Percentiles rank a stretch among this genome's conserved stretches.
Conservation (phyloP, 805 yeast species). For the Wickerhamiella domercqiae region DNA sequence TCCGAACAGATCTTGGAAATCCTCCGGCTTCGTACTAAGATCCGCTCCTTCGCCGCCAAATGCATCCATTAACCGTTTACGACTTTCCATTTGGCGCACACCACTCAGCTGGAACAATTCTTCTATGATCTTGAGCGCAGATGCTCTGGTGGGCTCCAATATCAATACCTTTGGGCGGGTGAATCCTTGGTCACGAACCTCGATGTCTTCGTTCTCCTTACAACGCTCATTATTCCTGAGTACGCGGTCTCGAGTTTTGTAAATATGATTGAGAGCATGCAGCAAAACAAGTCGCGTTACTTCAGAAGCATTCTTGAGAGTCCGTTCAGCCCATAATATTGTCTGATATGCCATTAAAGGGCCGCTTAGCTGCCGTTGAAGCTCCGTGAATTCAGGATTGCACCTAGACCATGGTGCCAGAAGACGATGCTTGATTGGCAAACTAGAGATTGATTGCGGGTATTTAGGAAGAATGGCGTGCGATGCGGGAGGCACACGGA, state of each 20-base stretch:
- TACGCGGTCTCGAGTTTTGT: conserved; percentile 75
- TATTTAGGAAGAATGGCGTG: not conserved
- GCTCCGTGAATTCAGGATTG: conserved; percentile 24
- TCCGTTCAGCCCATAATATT: conserved; percentile 41
- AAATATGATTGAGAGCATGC: conserved; percentile 70
- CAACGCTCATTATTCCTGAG: conserved; percentile 37
- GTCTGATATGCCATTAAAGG: conserved; percentile 65
- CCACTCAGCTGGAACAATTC: conserved; percentile 48
- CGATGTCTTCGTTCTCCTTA: conserved; percentile 21
- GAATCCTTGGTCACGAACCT: conserved; percentile 78
- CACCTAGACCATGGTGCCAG: conserved; percentile 21
- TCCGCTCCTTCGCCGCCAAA: conserved; percentile 40
- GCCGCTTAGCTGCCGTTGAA: conserved; percentile 41
- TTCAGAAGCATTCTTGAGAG: conserved; percentile 33
- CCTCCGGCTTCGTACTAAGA: conserved; percentile 56
- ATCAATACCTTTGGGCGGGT: conserved; percentile 82
- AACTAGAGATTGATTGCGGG: not conserved
- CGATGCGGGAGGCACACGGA: conserved; percentile 7
- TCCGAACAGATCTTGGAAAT: conserved; percentile 60
- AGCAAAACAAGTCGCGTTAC: conserved; percentile 50
- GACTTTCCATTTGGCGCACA: conserved; percentile 64
- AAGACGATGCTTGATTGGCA: conserved; percentile 31
- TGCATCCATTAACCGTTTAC: conserved; percentile 55
- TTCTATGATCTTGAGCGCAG: conserved; percentile 54
- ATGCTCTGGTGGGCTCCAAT: conserved; percentile 68